Base-by-base conservation (phyloP, 2,329 filamentous ascomycete species). In the Aspergillus sclerotialis region DNA sequence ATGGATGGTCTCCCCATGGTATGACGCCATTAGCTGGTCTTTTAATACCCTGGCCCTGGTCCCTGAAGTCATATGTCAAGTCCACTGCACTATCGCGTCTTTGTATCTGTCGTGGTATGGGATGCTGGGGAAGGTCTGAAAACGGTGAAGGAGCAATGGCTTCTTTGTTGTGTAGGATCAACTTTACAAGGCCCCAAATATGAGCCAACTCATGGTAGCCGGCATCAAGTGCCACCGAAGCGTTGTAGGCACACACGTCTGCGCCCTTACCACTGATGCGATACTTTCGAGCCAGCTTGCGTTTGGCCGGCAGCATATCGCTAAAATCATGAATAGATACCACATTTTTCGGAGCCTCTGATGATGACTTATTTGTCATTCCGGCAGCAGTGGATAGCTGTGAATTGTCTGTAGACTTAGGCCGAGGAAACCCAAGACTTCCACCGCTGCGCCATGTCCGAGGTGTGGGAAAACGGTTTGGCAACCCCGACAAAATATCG, bases 201-300 rank as follows among this genome's bases (percentile, higher is more conserved):
- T 87, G 78, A 16, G 83, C 81, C 18, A 93, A 63, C 43, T 94
- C 85, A 10, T 69, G 58, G 43, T 78, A 75, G 4, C 82, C 84
- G 46, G 82, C 73, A 42, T 77, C 80, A 45, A 78, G 72, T 7
- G 90, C 89, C 29, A 93, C 78, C 1, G 65, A 64, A 7, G 88
- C 85, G 57, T 98, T 98, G 50, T 93, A 82, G 28, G 76, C 70
- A 59, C 90, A 96, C 3, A 94, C 78, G 24, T 82, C 75, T n/a
- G 79, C 75, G 1, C 84, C 82, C 40, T 88, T 79, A 3, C 88
- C 88, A 55, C 92, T 89, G 10, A 95, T 83, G 15, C 74, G 75
- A 60, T 96, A 98, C 45, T 84, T 76, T 37, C 78, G 68, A 2
- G 88, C 92, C 41, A 95, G 73, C 35, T 78, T 72, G 39, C 73